Evolutionary conservation across 495 filamentous ascomycete genomes (phyloP), one percentile per base, ranked within the genome.

Genomic region (Penicillium ucsense): DNA sequence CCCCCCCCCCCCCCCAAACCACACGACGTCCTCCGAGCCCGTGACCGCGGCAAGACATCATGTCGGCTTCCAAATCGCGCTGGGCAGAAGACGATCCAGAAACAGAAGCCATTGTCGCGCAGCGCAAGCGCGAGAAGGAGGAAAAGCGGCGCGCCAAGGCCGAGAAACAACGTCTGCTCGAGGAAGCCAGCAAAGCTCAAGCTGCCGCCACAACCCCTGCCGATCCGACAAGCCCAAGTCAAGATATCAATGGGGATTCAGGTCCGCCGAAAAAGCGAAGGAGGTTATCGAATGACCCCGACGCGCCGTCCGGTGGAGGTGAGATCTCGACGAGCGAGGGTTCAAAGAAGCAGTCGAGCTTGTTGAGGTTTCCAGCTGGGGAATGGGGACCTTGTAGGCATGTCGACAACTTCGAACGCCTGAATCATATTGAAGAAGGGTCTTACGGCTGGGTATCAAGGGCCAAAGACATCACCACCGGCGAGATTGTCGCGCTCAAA

Each of bases 341-440:
- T 11, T 31, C 48, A 32, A 45, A 60, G 40, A 55, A 50, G 33
- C 49, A 47, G 39, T 56, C 64, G 11, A 62, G 74, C 43, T 74
- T 94, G 9, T 66, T 95, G 27, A 79, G 85, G 11, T 92, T 91
- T 62, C 76, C 83, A 28, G 68, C 74, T 39, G 74, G 75, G 20
- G 69, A 73, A 63, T 94, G 90, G 78, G 78, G 79, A 34, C 80
- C 79, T 37, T 87, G 85, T 58, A 76, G 88, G 53, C 84, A 86
- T 70, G 83, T 95, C 41, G 84, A 91, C 62, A 84, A 89, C 61
- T 97, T 89, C 64, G 87, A 95, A 62, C 83, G 82, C 49, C 70
- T 98, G 50, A 98, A 98, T 58, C 85, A 92, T 65, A 98, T 98
- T 57, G 92, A 97, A 62, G 92, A 98, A 65, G 92, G 92, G 44